These are phyloP conservation scores for Pseudogymnoascus sp. DNA, from an alignment of 2,329 filamentous ascomycete genomes.

Conservation along the genomic window DNA sequence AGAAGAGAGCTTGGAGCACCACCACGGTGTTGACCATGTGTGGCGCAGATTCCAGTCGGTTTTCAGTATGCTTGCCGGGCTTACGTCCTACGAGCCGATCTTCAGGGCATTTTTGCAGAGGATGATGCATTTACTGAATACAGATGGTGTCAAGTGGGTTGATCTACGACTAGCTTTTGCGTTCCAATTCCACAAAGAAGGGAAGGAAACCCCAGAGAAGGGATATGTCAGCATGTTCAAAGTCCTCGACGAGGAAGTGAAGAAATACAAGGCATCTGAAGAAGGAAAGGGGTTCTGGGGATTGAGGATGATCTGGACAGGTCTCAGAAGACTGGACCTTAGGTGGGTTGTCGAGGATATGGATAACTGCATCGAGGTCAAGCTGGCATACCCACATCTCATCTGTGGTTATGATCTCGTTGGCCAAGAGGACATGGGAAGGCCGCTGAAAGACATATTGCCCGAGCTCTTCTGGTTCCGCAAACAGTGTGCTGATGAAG, in stretches of 20 bases:
- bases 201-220: conserved; percentile 56
- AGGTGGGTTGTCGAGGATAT: conserved; percentile 68
- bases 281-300: conserved; percentile 78
- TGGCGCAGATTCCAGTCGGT: conserved; percentile 75
- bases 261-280: conserved; percentile 63
- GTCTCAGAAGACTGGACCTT: conserved; percentile 56
- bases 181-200: conserved; percentile 60
- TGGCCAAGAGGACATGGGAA: conserved; percentile 75
- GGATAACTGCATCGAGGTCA: conserved; percentile 79
- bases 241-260: conserved; percentile 70
- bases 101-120: conserved; percentile 68
- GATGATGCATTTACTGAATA: conserved; percentile 63
- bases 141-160: conserved; percentile 77
- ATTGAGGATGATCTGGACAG: conserved; percentile 76
- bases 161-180: conserved; percentile 74
- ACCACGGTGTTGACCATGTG: conserved; percentile 74
- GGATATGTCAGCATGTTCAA: conserved; percentile 65
- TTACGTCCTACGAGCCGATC: conserved; percentile 87
- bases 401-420: conserved; percentile 87
- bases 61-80: conserved; percentile 65
- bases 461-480: conserved; percentile 92
- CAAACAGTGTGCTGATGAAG: conserved; percentile 70
- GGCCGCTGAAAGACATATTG: conserved; percentile 67
- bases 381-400: conserved; percentile 68
- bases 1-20: conserved; percentile 68